A percentile compares a stretch with the other conserved stretches of the same genome.
phyloP scores from a whole-genome alignment of 208 protist genomes.

The Crithidia thermophila region DNA sequence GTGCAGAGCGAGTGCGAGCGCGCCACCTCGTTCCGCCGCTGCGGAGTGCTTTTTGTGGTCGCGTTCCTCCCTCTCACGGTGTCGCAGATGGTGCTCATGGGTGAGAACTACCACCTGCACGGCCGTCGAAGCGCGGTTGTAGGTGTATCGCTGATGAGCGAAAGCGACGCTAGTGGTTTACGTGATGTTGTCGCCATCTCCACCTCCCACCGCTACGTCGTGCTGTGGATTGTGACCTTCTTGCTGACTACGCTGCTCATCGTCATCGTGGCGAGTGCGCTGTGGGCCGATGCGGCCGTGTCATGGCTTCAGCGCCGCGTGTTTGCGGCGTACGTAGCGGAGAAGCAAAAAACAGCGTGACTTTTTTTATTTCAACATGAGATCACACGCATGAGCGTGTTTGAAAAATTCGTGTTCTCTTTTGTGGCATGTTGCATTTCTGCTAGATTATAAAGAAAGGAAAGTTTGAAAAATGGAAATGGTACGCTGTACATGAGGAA shows the following conservation, averaged over 20 bases:
- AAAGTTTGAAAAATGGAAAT: background rate
- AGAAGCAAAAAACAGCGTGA: too few relatives aligned
- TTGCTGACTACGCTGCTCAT: conserved; percentile 2
- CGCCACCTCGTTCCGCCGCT: background rate
- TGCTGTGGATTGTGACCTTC: conserved; percentile 14
- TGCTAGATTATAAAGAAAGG: background rate
- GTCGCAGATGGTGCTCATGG: conserved; percentile 6
- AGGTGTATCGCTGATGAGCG: too few relatives aligned
- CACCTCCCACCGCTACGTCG: background rate
- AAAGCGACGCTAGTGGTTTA: too few relatives aligned
- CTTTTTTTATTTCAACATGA: too few relatives aligned
- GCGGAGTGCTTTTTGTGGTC: conserved; percentile 1
- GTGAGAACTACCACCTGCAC: background rate
- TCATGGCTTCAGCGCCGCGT: conserved; percentile 6
- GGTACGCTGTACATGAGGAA: too few relatives aligned
- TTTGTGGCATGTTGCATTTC: too few relatives aligned
- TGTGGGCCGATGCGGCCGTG: conserved; percentile 9
- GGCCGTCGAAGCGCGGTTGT: too few relatives aligned
- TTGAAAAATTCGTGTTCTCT: background rate
- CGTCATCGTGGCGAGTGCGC: conserved; percentile 1
- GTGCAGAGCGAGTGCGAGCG: background rate
- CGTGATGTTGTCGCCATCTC: too few relatives aligned
- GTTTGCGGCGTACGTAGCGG: conserved; percentile 1
- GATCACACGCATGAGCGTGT: background rate
- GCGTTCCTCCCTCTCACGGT: conserved; percentile 6